Percentiles rank a stretch among this genome's conserved stretches.
Conservation (phyloP, 148 eudicot genomes). For the Pharnaceum exiguum region DNA sequence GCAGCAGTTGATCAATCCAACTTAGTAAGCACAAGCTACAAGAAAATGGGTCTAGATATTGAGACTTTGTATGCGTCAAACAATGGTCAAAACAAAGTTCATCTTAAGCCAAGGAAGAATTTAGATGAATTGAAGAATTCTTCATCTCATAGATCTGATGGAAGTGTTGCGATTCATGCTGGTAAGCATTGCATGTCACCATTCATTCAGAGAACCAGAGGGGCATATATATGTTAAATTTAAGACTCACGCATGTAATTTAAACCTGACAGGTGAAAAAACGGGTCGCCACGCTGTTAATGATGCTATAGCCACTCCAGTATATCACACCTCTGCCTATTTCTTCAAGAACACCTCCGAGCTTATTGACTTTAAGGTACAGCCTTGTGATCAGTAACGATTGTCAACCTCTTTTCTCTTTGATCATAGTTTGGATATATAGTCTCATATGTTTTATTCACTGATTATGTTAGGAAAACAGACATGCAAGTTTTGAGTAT, state of each 20-base stretch:
- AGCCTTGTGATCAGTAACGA: neutral
- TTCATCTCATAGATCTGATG: constrained; percentile 67
- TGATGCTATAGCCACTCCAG: constrained; percentile 95
- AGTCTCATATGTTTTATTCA: neutral
- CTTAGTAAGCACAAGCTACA: no score
- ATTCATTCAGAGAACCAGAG: neutral
- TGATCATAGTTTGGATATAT: neutral
- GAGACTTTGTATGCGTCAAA: no score
- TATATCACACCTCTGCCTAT: constrained; percentile 88
- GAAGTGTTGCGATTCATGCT: constrained; percentile 84
- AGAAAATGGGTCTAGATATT: no score
- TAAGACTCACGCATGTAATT: neutral
- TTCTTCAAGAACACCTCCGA: constrained; percentile 83
- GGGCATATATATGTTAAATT: neutral
- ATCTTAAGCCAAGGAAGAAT: no score
- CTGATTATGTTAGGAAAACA: constrained; percentile 53
- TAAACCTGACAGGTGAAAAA: constrained; percentile 59
- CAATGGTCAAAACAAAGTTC: no score
- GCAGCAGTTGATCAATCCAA: no score
- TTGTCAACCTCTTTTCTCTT: neutral
- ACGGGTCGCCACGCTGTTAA: constrained; percentile 79
- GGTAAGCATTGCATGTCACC: constrained; percentile 37
- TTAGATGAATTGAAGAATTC: no score
- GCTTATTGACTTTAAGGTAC: constrained; percentile 93
- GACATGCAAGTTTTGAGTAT: constrained; percentile 75